Evolutionary conservation across 2,329 filamentous ascomycete genomes (phyloP).

Genomic region (Lizonia empirigonia): DNA sequence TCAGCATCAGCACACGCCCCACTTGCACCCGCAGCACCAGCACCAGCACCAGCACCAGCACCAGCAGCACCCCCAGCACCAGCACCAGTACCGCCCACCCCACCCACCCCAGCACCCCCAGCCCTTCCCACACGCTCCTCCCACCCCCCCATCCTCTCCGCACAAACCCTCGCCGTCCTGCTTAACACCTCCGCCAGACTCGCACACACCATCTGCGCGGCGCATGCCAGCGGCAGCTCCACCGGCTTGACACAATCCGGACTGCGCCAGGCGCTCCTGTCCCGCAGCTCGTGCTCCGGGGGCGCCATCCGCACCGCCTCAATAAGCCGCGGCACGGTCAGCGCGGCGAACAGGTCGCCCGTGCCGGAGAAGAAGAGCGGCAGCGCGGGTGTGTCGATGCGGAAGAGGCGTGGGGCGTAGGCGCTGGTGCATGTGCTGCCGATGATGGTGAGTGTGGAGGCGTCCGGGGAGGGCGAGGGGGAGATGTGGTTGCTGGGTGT

Average conservation of each 20-base stretch:
- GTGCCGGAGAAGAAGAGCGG: slow-evolving; percentile 96
- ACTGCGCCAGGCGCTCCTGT: slow-evolving; percentile 73
- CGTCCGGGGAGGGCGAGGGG: slow-evolving; percentile 28
- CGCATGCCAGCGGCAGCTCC: slow-evolving; percentile 80
- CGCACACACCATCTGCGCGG: slow-evolving; percentile 83
- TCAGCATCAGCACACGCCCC: too few relatives aligned
- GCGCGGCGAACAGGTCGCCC: slow-evolving; percentile 96
- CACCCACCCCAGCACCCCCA: slow-evolving; percentile 50
- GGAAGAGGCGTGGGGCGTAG: slow-evolving; percentile 79
- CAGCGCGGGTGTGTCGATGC: slow-evolving; percentile 82
- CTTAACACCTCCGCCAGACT: slow-evolving; percentile 88
- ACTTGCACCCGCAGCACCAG: too few relatives aligned
- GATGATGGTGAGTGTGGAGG: slow-evolving; percentile 67
- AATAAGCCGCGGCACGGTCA: slow-evolving; percentile 84
- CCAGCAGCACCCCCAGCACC: too few relatives aligned
- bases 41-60: too few relatives aligned
- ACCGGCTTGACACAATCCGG: slow-evolving; percentile 70
- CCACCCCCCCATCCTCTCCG: slow-evolving; percentile 63
- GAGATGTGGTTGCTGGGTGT: slow-evolving; percentile 57
- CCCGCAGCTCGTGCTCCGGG: slow-evolving; percentile 51
- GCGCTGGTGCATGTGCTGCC: slow-evolving; percentile 73
- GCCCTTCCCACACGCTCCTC: slow-evolving; percentile 54
- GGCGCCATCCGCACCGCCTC: slow-evolving; percentile 69
- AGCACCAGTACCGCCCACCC: too few relatives aligned
- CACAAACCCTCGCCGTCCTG: slow-evolving; percentile 69